These are phyloP conservation scores for Colletotrichum filicis DNA, from an alignment of 2,329 filamentous ascomycete genomes.

Conservation along the genomic window DNA sequence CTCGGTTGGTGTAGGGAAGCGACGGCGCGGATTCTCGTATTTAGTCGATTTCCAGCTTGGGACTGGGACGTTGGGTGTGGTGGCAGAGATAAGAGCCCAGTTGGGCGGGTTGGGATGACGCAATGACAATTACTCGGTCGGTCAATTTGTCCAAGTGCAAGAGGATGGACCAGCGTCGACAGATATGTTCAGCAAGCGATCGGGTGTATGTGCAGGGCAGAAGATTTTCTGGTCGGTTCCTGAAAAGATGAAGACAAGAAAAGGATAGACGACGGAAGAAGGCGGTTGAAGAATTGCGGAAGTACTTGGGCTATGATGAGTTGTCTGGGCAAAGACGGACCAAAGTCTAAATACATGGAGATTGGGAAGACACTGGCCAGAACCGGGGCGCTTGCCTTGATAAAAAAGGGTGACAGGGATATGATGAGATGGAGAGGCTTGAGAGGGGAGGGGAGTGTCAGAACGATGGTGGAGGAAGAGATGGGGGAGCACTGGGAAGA, in stretches of 20 bases:
- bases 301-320: neutral
- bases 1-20: neutral
- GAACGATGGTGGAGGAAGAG: neutral
- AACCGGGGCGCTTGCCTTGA: constrained; percentile 11
- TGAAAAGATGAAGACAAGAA: neutral
- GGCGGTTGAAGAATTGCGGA: neutral
- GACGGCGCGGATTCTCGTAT: constrained; percentile 27
- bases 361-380: constrained; percentile 17
- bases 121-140: constrained; percentile 28
- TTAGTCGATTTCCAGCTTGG: constrained; percentile 25
- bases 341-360: constrained; percentile 32
- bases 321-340: constrained; percentile 14
- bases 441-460: neutral
- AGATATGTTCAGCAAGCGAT: neutral
- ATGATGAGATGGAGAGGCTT: constrained; percentile 23
- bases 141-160: constrained; percentile 12
- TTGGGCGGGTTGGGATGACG: constrained; percentile 24
- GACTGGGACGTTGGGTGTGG: neutral
- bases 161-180: neutral
- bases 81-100: constrained; percentile 24
- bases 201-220: neutral
- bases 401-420: constrained; percentile 21
- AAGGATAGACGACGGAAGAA: neutral
- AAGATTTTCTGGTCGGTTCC: neutral
- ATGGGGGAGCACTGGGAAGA: neutral